Conservation (phyloP, 768 basidiomycete species). For the Leccinum truebloodii region DNA sequence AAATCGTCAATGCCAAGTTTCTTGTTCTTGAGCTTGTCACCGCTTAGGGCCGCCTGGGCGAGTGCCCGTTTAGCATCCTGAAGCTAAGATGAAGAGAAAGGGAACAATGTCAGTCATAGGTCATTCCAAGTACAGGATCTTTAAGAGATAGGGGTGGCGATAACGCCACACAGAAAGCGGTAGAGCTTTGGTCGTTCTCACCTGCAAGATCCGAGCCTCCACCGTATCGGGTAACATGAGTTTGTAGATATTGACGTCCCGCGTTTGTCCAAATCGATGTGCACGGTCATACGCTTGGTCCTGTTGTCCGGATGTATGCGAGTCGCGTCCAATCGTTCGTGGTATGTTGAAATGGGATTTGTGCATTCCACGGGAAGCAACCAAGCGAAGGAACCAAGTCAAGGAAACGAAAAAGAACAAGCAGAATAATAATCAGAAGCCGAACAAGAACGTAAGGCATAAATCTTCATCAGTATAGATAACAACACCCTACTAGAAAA, state of each 20-base stretch:
- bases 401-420: background rate
- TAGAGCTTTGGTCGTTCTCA: slow-evolving; percentile 30
- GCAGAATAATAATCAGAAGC: background rate
- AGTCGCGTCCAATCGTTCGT: background rate
- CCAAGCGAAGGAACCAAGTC: background rate
- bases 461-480: slow-evolving; percentile 11
- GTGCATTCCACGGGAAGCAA: background rate
- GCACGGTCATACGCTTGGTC: slow-evolving; percentile 95
- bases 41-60: slow-evolving; percentile 80
- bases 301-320: slow-evolving; percentile 32
- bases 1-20: slow-evolving; percentile 85
- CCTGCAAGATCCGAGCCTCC: slow-evolving; percentile 81
- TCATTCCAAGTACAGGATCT: background rate
- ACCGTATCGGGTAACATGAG: slow-evolving; percentile 85
- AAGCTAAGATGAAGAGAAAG: slow-evolving; percentile 44
- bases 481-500: slow-evolving; percentile 6
- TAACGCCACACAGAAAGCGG: background rate
- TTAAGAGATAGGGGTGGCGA: background rate
- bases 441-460: slow-evolving; percentile 2
- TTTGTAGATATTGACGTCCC: slow-evolving; percentile 86
- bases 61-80: slow-evolving; percentile 91
- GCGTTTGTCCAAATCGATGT: slow-evolving; percentile 86
- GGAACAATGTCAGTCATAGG: slow-evolving; percentile 2
- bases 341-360: background rate
- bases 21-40: slow-evolving; percentile 84